Base-by-base conservation (phyloP, 208 protist genomes). In the Trypanosoma theileri region DNA sequence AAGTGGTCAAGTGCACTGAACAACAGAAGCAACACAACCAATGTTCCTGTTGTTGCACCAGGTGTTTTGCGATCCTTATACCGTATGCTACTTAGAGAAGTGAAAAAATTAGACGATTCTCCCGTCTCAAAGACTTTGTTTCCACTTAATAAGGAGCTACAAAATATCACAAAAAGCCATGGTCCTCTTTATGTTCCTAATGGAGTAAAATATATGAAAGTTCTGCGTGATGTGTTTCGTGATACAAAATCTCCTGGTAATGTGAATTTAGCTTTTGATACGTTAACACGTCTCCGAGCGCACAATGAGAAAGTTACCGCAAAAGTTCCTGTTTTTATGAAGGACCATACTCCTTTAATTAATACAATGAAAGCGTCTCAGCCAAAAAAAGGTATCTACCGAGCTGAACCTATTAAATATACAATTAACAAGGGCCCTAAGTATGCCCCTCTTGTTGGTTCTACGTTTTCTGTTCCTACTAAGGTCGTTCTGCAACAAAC, bases 91-190 rank as follows among this genome's bases (percentile, higher is more conserved):
- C 87, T 84, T 62, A 69, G 83, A 2, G 81, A 94, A 54, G 83
- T 84, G 14, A 67, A 45, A 17, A 79, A 73, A 26, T 67, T 94
- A 41, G 88, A 94, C 68, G 45, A 69, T 31, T 77, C 84, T 50
- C 82, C 88, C 0, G 60, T 94, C 3, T 77, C 80, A 14, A 94
- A 94, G 71, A 79, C 81, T 16, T 73, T 94, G 6, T 91, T 94
- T 31, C 85, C 88, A 4, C 75, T 82, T 19, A 84, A 80, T 22
- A 83, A 76, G 26, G 83, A 91, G 24, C 61, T 94, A 26, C 85
- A 94, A 66, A 55, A 79, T 10, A 51, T 84, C n/a, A 68, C 88
- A 7, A 80, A 82, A 56, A 66, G 48, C 19, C 62, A 69, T 16
- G 66, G 81, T 9, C 73, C 84, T 13, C 63, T 91, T 44, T 80